Conservation (phyloP, 768 basidiomycete species). For the Naganishia kalamii region DNA sequence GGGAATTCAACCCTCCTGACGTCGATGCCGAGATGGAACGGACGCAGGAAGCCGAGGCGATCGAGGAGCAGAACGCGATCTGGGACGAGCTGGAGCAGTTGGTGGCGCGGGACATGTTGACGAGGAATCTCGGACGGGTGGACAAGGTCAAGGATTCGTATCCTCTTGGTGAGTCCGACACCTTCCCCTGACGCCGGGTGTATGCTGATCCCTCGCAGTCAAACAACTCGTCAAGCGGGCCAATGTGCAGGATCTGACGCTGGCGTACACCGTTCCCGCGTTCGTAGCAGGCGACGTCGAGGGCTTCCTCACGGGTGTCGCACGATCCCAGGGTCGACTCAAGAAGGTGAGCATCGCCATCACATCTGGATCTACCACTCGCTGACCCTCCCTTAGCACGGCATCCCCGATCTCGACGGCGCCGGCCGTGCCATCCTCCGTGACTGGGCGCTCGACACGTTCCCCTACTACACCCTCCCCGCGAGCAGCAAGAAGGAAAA, state of each 20-base stretch:
- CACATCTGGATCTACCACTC: constrained; percentile 21
- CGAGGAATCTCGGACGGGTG: constrained; percentile 71
- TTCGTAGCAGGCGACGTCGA: constrained; percentile 62
- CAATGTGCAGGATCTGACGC: constrained; percentile 74
- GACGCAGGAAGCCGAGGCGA: constrained; percentile 21
- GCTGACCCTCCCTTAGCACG: constrained; percentile 52
- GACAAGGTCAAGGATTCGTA: constrained; percentile 77
- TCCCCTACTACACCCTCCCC: constrained; percentile 67
- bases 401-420: constrained; percentile 62
- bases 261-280: constrained; percentile 76
- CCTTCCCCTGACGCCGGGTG: not conserved
- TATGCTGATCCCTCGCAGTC: constrained; percentile 49
- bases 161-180: constrained; percentile 55
- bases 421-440: constrained; percentile 73
- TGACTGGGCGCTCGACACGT: constrained; percentile 72
- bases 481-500: constrained; percentile 35
- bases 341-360: constrained; percentile 58
- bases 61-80: constrained; percentile 34
- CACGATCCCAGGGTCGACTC: constrained; percentile 65
- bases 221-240: constrained; percentile 63
- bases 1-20: constrained; percentile 52
- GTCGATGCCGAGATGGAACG: constrained; percentile 47
- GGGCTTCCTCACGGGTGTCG: constrained; percentile 70
- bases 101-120: constrained; percentile 62
- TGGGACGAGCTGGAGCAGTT: constrained; percentile 44